Conservation (phyloP, 1,139 yeast genomes). For the Suhomyces taliae region DNA sequence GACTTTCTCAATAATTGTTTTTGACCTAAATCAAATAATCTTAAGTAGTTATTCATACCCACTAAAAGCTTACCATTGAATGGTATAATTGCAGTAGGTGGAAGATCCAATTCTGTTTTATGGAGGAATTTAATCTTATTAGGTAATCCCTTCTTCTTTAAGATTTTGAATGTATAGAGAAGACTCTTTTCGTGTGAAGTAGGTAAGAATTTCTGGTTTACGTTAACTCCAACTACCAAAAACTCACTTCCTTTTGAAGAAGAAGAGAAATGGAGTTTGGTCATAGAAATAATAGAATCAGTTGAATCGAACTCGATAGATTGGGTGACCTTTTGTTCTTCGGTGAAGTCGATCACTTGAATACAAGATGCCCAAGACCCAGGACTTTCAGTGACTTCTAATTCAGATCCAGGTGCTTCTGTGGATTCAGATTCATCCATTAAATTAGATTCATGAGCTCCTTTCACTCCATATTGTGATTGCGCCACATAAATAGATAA, state of each 20-base stretch:
- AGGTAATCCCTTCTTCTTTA: constrained; percentile 21
- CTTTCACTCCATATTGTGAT: constrained; percentile 42
- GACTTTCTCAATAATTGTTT: constrained; percentile 76
- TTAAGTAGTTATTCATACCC: constrained; percentile 53
- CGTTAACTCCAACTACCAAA: constrained; percentile 51
- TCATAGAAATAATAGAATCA: constrained; percentile 39
- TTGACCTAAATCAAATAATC: constrained; percentile 73
- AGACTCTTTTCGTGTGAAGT: constrained; percentile 29
- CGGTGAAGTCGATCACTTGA: constrained; percentile 46
- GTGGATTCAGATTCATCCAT: constrained; percentile 23
- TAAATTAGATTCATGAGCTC: constrained; percentile 23
- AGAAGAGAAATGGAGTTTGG: constrained; percentile 21
- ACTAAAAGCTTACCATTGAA: constrained; percentile 67
- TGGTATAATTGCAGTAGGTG: constrained; percentile 49
- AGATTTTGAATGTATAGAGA: constrained; percentile 46
- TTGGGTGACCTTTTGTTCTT: constrained; percentile 35
- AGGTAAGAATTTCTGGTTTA: constrained; percentile 38
- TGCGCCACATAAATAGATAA: constrained; percentile 40
- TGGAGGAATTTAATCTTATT: constrained; percentile 52
- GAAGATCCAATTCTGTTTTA: constrained; percentile 55
- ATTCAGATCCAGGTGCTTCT: constrained; percentile 23
- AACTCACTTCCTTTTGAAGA: constrained; percentile 27
- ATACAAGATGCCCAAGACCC: constrained; percentile 53
- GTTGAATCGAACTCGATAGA: constrained; percentile 40
- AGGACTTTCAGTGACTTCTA: constrained; percentile 34